Conservation (phyloP, 2,329 filamentous ascomycete genomes). For the Calonectria leucothoes region DNA sequence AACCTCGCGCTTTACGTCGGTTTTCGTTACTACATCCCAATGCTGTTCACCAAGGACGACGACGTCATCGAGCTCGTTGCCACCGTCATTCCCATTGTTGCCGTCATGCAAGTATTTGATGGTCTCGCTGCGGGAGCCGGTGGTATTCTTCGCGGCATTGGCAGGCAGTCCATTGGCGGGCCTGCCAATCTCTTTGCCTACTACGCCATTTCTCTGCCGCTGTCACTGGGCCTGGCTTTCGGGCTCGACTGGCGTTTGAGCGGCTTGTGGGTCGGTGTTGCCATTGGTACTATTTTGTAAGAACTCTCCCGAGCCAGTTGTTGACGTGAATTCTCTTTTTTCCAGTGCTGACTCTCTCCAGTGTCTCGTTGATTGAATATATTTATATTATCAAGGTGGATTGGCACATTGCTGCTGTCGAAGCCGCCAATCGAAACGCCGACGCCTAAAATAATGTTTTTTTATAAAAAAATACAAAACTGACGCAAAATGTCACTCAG, state of each 20-base stretch:
- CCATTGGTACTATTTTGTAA: slow-evolving; percentile 75
- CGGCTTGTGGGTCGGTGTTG: slow-evolving; percentile 85
- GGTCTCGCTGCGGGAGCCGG: slow-evolving; percentile 82
- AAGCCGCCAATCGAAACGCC: slow-evolving; percentile 64
- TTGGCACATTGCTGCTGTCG: slow-evolving; percentile 64
- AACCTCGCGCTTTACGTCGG: slow-evolving; percentile 78
- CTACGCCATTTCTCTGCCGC: slow-evolving; percentile 86
- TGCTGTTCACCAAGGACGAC: slow-evolving; percentile 80
- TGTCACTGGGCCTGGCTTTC: slow-evolving; percentile 84
- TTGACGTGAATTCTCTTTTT: too few relatives aligned
- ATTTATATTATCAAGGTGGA: slow-evolving; percentile 62
- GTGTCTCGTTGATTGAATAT: slow-evolving; percentile 66
- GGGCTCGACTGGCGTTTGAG: slow-evolving; percentile 79
- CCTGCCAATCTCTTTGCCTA: slow-evolving; percentile 90
- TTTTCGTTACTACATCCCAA: slow-evolving; percentile 79
- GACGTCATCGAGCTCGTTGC: slow-evolving; percentile 78
- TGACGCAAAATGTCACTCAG: not conserved
- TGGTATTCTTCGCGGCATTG: slow-evolving; percentile 87
- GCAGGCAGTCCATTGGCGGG: slow-evolving; percentile 88
- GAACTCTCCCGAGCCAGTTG: slow-evolving; percentile 38
- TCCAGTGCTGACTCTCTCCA: slow-evolving; percentile 40
- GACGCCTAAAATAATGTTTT: slow-evolving; percentile 56
- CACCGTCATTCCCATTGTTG: slow-evolving; percentile 80
- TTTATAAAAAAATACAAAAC: too few relatives aligned
- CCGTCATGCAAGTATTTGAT: slow-evolving; percentile 92